A percentile compares a stretch with the other conserved stretches of the same genome.
These are phyloP conservation scores for Aspergillus intermedius DNA, from an alignment of 2,329 filamentous ascomycete genomes.

Conservation along the genomic window DNA sequence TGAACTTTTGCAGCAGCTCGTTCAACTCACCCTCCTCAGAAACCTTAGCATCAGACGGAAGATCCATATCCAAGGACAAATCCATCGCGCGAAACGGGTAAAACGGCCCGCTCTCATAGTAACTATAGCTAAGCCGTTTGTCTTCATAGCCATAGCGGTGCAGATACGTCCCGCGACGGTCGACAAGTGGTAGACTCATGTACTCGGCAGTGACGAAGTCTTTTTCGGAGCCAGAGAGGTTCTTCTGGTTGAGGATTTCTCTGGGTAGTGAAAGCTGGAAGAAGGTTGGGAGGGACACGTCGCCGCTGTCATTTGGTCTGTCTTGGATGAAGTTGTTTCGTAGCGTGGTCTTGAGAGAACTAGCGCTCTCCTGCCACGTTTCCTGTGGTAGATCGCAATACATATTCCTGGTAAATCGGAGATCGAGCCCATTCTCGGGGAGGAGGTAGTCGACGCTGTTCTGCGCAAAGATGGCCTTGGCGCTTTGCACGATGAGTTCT, in stretches of 20 bases:
- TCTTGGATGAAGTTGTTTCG: slow-evolving; percentile 10
- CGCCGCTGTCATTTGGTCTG: slow-evolving; percentile 3
- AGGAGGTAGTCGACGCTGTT: slow-evolving; percentile 33
- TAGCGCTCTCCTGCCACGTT: slow-evolving; percentile 8
- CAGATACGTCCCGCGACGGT: slow-evolving; percentile 21
- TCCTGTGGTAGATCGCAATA: slow-evolving; percentile 22
- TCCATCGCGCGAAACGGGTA: slow-evolving; percentile 23
- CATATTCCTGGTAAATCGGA: slow-evolving; percentile 33
- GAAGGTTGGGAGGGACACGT: slow-evolving; percentile 24
- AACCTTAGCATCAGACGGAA: slow-evolving; percentile 6
- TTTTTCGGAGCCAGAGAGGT: not conserved
- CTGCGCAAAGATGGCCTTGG: slow-evolving; percentile 24
- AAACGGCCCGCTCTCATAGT: slow-evolving; percentile 28
- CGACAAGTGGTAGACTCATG: slow-evolving; percentile 27
- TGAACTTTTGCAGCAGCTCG: slow-evolving; percentile 22
- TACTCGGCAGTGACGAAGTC: slow-evolving; percentile 23
- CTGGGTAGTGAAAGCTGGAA: slow-evolving; percentile 25
- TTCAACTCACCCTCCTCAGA: slow-evolving; percentile 5
- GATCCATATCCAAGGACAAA: slow-evolving; percentile 24
- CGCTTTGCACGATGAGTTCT: slow-evolving; percentile 19
- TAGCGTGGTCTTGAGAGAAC: slow-evolving; percentile 17
- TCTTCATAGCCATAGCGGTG: slow-evolving; percentile 28
- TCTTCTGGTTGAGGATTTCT: slow-evolving; percentile 12
- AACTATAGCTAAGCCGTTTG: slow-evolving; percentile 26
- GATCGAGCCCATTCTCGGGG: slow-evolving; percentile 32